phyloP scores from a whole-genome alignment of 2,329 filamentous ascomycete species.

The Onygenales sp. region DNA sequence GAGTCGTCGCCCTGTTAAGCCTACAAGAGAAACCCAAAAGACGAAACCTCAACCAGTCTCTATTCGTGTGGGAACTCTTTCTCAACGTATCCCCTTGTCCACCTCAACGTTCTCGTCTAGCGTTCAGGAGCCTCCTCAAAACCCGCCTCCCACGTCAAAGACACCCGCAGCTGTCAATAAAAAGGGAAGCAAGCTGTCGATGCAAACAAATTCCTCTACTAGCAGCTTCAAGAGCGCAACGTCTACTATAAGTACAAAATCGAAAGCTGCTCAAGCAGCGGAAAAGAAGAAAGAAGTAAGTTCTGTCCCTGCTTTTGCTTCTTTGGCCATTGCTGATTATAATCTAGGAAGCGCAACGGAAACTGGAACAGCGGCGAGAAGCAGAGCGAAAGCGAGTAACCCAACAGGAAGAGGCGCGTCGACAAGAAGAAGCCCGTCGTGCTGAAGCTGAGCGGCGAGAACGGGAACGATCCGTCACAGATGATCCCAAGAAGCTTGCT shows the following conservation, averaged over 20 bases:
- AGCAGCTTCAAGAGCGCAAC: constrained; percentile 56
- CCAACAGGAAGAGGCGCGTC: constrained; percentile 50
- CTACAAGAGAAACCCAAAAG: constrained; percentile 35
- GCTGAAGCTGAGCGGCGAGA: constrained; percentile 44
- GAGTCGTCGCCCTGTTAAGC: constrained; percentile 32
- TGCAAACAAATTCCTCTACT: constrained; percentile 45
- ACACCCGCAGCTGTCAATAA: constrained; percentile 42
- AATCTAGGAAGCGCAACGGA: constrained; percentile 58
- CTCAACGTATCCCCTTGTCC: constrained; percentile 33
- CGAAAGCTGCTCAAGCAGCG: constrained; percentile 64
- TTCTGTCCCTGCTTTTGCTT: constrained; percentile 4
- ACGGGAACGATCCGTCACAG: constrained; percentile 36
- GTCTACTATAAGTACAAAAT: constrained; percentile 53
- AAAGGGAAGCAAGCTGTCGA: constrained; percentile 58
- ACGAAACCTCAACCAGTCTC: constrained; percentile 38
- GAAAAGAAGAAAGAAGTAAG: constrained; percentile 66
- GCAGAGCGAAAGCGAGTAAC: constrained; percentile 66
- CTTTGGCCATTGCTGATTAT: background rate
- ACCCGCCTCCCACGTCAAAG: constrained; percentile 25
- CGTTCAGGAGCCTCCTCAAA: constrained; percentile 28
- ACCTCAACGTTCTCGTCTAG: constrained; percentile 49
- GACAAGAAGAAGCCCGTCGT: constrained; percentile 39
- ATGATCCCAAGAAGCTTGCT: constrained; percentile 57
- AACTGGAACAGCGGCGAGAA: constrained; percentile 72
- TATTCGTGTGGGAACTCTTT: constrained; percentile 40